Conservation (phyloP, 352 stramenopile genomes). For the Ophiocytium majus region DNA sequence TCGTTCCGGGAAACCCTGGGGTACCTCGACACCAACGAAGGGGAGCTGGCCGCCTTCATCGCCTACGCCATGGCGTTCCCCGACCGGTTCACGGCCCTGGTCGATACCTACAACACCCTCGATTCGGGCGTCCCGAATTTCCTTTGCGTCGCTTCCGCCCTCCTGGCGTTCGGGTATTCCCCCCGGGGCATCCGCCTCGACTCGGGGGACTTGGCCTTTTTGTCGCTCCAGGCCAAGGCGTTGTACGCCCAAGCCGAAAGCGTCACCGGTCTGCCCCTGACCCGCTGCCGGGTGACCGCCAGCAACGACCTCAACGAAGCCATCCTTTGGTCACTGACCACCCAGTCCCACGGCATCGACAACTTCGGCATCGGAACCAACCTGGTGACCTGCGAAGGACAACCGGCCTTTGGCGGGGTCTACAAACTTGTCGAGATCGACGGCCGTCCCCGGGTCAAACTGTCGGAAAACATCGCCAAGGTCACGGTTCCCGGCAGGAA, state of each 20-base stretch:
- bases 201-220: constrained; percentile 91
- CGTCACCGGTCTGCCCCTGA: constrained; percentile 36
- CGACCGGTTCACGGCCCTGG: too few relatives aligned
- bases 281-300: not conserved
- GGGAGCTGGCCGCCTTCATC: too few relatives aligned
- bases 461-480: constrained; percentile 65
- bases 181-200: constrained; percentile 94
- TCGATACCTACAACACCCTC: too few relatives aligned
- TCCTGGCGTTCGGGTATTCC: too few relatives aligned
- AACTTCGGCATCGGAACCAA: constrained; percentile 65
- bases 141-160: constrained; percentile 84
- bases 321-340: not conserved
- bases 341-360: not conserved
- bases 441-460: constrained; percentile 89
- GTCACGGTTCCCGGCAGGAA: constrained; percentile 78
- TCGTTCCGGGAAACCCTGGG: too few relatives aligned
- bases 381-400: constrained; percentile 93
- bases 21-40: too few relatives aligned
- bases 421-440: constrained; percentile 97
- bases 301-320: not conserved
- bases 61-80: too few relatives aligned
- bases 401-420: constrained; percentile 94
- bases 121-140: constrained; percentile 94
- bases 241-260: too few relatives aligned
- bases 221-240: constrained; percentile 65